Evolutionary conservation across 176 grass and related monocot genomes (phyloP).

Genomic region (Triticum dicoccoides): DNA sequence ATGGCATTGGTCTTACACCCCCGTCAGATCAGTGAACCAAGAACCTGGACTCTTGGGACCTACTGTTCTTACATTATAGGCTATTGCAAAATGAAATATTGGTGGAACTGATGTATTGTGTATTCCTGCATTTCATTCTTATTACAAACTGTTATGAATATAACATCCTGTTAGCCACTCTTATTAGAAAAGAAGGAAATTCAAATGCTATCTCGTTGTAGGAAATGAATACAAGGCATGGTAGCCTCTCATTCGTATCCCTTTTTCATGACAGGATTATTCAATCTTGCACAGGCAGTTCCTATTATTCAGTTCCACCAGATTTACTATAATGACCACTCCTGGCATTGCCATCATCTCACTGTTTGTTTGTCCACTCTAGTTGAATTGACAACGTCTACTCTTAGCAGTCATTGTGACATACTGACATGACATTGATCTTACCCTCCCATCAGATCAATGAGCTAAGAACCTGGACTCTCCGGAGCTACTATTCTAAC

Average conservation of each 20-base stretch:
- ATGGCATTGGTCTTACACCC: background rate
- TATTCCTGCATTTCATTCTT: background rate
- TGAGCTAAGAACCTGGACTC: background rate
- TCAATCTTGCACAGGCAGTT: too few species aligned
- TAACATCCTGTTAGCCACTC: background rate
- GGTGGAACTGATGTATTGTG: background rate
- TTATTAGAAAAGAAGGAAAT: background rate
- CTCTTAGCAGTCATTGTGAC: background rate
- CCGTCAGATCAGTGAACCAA: background rate
- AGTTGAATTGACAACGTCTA: background rate
- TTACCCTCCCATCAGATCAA: background rate
- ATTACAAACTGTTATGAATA: background rate
- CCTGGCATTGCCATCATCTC: background rate
- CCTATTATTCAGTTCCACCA: background rate
- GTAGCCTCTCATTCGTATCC: background rate
- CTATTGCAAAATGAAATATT: background rate
- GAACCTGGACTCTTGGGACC: background rate
- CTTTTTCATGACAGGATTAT: background rate
- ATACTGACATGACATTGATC: background rate
- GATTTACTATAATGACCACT: background rate
- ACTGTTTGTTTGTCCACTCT: background rate
- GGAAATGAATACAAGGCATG: slow-evolving; percentile 2
- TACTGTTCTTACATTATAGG: background rate
- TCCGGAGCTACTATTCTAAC: background rate
- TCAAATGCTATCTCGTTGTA: background rate